Conservation (phyloP, 441 rosid genomes). For the Erodium trifolium region DNA sequence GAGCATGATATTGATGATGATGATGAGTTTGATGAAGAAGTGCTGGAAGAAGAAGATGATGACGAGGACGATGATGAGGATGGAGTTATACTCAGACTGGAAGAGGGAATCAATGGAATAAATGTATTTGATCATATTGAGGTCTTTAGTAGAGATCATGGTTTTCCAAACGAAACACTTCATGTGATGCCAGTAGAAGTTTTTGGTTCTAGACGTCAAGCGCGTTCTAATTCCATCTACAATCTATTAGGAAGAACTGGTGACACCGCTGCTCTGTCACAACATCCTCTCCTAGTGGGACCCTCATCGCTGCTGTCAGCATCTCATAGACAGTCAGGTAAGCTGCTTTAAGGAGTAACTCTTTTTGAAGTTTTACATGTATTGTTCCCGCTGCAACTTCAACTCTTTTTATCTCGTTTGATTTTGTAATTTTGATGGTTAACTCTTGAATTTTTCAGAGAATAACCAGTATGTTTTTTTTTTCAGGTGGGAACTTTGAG, state of each 20-base stretch:
- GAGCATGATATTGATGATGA: constrained; percentile 96
- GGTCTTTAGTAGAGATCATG: constrained; percentile 80
- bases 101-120: constrained; percentile 89
- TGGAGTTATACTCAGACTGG: constrained; percentile 83
- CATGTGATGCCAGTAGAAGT: constrained; percentile 98
- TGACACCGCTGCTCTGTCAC: constrained; percentile 53
- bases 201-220: constrained; percentile 96
- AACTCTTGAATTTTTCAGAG: constrained; percentile 29
- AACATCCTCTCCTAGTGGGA: constrained; percentile 86
- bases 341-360: background rate
- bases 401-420: background rate
- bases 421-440: constrained; percentile 14
- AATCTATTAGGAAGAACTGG: constrained; percentile 84
- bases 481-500: constrained; percentile 52
- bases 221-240: constrained; percentile 94
- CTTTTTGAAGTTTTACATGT: background rate
- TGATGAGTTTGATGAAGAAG: constrained; percentile 92
- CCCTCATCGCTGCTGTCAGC: constrained; percentile 39
- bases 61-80: constrained; percentile 92
- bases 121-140: constrained; percentile 93
- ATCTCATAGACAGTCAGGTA: constrained; percentile 60
- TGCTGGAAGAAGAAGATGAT: constrained; percentile 89
- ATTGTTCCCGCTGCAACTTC: background rate
- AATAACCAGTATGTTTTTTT: constrained; percentile 35
- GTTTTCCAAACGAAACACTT: constrained; percentile 78